Evolutionary conservation across 768 basidiomycete species (phyloP).

Genomic region (Boletus tylopilopsis): DNA sequence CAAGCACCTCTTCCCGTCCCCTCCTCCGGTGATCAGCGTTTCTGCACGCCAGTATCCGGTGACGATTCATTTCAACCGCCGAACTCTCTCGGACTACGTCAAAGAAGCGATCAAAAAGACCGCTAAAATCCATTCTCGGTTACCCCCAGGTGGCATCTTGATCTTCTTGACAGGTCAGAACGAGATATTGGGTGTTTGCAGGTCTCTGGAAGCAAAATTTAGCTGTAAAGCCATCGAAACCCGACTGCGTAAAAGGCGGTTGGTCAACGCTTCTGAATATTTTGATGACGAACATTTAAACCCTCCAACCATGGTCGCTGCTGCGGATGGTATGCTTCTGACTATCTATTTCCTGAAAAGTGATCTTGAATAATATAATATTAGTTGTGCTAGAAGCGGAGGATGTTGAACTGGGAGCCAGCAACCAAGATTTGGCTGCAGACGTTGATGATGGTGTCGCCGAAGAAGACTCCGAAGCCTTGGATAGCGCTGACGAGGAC

Average conservation of each 20-base stretch:
- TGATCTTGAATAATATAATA: not conserved
- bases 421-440: constrained; percentile 49
- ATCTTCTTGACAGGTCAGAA: constrained; percentile 95
- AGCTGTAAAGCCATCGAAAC: constrained; percentile 59
- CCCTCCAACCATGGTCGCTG: constrained; percentile 13
- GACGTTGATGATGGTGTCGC: constrained; percentile 63
- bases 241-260: constrained; percentile 38
- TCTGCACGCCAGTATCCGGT: constrained; percentile 93
- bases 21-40: constrained; percentile 91
- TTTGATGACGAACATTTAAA: constrained; percentile 25
- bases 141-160: constrained; percentile 91
- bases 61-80: constrained; percentile 87
- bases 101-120: constrained; percentile 88
- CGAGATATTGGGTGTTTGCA: constrained; percentile 85
- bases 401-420: constrained; percentile 66
- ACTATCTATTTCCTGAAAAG: not conserved
- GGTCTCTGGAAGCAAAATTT: constrained; percentile 75
- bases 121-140: constrained; percentile 83
- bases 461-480: constrained; percentile 68
- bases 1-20: constrained; percentile 66
- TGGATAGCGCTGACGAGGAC: constrained; percentile 72
- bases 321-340: constrained; percentile 15
- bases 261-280: constrained; percentile 24
- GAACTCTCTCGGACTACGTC: constrained; percentile 85
- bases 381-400: constrained; percentile 81